Base-by-base conservation (phyloP, 352 stramenopile species). In the Phytophthora pseudosyringae region DNA sequence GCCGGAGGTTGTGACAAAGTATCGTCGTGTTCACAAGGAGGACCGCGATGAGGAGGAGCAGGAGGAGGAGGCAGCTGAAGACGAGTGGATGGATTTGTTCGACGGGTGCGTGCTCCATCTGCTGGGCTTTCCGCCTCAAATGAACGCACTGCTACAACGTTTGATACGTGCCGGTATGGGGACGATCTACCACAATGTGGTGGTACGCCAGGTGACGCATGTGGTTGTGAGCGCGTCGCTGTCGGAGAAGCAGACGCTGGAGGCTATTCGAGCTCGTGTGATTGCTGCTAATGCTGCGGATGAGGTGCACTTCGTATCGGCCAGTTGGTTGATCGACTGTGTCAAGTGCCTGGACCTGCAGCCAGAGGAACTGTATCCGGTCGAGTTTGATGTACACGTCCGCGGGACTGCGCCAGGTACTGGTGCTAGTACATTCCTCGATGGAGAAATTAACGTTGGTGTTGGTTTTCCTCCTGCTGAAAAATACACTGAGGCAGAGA, bases 131-230 rank as follows among this genome's bases (percentile, higher is more conserved):
- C 56, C 70, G 1, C 51, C 69, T 8, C 70, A 76, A 15, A 75
- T 83, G 56, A 68, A 78, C 26, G 44, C 59, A 0, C 26, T 70
- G 25, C 35, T 93, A 29, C 80, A 89, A 55, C 58, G 48, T 18
- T 43, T 93, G 25, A 74, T 91, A 55, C 82, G 85, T 12, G 74
- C 70, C n/a, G 75, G 75, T 8, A 89, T 91, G 82, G 85, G 85
- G 26, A 86, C 82, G 40, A 85, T 89, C 38, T 91, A 87, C 49
- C 77, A 89, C 41, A 69, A 84, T 25, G 59, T 89, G 51, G 75
- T 83, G 25, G 18, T 80, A 15, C 68, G 55, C 4, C 78, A 81
- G n/a, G 85, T 91, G 39, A 90, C 82, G 4, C 85, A 93, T 38
- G 73, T 93, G 1, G 18, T 93, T 25, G 85, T 90, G 10, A 90